These are phyloP conservation scores for Blepharisma undulans DNA, from an alignment of 169 alveolate species.

Conservation along the genomic window DNA sequence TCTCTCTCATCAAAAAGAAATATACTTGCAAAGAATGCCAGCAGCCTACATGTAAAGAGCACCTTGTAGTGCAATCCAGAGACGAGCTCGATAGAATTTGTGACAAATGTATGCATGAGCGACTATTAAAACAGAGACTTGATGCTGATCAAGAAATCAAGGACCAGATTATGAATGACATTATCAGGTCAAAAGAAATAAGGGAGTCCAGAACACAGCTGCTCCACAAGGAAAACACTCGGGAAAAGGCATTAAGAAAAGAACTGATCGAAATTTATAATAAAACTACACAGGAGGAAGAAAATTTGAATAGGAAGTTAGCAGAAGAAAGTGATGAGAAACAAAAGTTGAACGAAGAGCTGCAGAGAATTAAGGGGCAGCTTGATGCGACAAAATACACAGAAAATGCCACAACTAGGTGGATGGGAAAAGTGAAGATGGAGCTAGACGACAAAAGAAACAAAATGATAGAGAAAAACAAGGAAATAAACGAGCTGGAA, in stretches of 20 bases:
- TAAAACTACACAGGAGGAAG: not conserved
- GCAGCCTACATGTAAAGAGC: not conserved
- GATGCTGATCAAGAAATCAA: not conserved
- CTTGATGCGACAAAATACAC: not conserved
- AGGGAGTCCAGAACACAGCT: conserved; percentile 7
- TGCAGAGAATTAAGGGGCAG: not conserved
- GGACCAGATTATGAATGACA: not conserved
- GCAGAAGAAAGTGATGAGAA: not conserved
- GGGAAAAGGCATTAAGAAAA: not conserved
- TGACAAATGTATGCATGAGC: not conserved
- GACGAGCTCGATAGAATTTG: not conserved
- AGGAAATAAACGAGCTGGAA: not conserved
- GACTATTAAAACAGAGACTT: not conserved
- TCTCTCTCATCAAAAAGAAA: not conserved
- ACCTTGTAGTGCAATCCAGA: not conserved
- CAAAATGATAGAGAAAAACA: not conserved
- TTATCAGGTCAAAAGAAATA: not conserved
- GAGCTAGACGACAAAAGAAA: not conserved
- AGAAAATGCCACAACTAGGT: not conserved
- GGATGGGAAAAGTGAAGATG: not conserved
- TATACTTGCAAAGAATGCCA: not conserved
- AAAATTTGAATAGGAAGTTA: not conserved
- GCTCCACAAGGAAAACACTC: not conserved
- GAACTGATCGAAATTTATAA: not conserved
- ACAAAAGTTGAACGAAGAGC: not conserved